Evolutionary conservation across 2,329 filamentous ascomycete genomes (phyloP).

Genomic region (Pseudofabraea citricarpa): DNA sequence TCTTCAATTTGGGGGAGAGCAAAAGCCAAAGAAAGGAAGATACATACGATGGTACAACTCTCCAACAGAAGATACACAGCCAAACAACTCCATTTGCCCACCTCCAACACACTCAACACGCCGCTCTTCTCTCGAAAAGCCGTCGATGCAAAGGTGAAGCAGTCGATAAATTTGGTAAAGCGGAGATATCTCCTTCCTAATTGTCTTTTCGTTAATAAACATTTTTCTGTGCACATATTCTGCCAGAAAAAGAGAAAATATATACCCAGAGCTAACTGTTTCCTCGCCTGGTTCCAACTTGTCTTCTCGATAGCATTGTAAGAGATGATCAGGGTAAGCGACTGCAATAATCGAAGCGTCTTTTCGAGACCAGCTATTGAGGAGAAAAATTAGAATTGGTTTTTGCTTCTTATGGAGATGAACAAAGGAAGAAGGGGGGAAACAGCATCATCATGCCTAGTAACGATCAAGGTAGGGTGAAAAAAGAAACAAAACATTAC

Average conservation of each 20-base stretch:
- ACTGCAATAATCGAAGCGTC: constrained; percentile 52
- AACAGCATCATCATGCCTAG: neutral
- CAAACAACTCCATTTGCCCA: constrained; percentile 53
- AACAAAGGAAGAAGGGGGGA: neutral
- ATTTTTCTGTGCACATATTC: neutral
- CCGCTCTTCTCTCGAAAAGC: constrained; percentile 30
- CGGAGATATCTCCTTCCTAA: constrained; percentile 59
- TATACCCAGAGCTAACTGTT: constrained; percentile 38
- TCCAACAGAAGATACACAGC: constrained; percentile 67
- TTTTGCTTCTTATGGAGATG: neutral
- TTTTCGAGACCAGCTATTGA: constrained; percentile 54
- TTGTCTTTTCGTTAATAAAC: neutral
- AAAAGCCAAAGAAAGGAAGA: neutral
- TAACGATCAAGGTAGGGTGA: neutral
- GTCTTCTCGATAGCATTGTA: constrained; percentile 38
- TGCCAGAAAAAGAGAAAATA: constrained; percentile 6
- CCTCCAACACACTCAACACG: constrained; percentile 43
- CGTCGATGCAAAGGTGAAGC: constrained; percentile 46
- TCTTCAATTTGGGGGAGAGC: constrained; percentile 25
- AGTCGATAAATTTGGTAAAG: constrained; percentile 62
- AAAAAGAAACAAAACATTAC: constrained; percentile 8
- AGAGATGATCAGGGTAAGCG: constrained; percentile 42
- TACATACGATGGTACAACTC: constrained; percentile 54
- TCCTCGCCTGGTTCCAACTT: constrained; percentile 31
- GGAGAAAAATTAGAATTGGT: neutral